Evolutionary conservation across 306 rosid species (phyloP).

Genomic region (Abrus precatorius): DNA sequence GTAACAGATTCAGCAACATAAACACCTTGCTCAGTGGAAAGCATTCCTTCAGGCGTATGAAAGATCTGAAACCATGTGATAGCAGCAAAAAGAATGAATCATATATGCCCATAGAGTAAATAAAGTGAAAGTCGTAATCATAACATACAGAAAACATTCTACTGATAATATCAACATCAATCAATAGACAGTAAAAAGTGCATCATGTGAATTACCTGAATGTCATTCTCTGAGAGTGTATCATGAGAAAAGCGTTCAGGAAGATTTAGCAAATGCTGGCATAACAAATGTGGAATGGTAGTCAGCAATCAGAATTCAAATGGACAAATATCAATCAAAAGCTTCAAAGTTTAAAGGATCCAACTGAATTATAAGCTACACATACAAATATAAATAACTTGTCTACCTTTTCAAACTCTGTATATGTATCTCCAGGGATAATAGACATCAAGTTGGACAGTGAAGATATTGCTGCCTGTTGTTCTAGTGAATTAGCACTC

Average conservation of each 20-base stretch:
- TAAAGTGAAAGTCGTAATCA: conserved; percentile 11
- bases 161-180: conserved; percentile 11
- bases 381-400: conserved; percentile 28
- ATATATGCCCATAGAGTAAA: conserved; percentile 9
- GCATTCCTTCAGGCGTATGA: conserved; percentile 89
- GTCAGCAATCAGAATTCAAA: conserved; percentile 55
- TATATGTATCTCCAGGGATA: conserved; percentile 79
- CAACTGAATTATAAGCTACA: conserved; percentile 27
- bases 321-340: conserved; percentile 26
- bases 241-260: conserved; percentile 75
- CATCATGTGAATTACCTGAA: conserved; percentile 67
- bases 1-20: conserved; percentile 88
- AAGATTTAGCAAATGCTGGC: conserved; percentile 80
- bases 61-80: conserved; percentile 68
- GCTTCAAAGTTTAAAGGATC: conserved; percentile 23
- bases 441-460: conserved; percentile 84
- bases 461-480: conserved; percentile 75
- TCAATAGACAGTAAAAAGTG: conserved; percentile 20
- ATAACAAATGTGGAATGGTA: conserved; percentile 46
- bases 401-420: conserved; percentile 82
- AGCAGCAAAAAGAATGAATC: conserved; percentile 8
- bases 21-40: conserved; percentile 94
- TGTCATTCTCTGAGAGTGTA: conserved; percentile 80
- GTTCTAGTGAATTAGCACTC: conserved; percentile 69
- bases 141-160: conserved; percentile 5